A percentile compares a stretch with the other conserved stretches of the same genome.
phyloP scores from a whole-genome alignment of 1,139 yeast species.

The Chernovozyma sophiae-reginae region DNA sequence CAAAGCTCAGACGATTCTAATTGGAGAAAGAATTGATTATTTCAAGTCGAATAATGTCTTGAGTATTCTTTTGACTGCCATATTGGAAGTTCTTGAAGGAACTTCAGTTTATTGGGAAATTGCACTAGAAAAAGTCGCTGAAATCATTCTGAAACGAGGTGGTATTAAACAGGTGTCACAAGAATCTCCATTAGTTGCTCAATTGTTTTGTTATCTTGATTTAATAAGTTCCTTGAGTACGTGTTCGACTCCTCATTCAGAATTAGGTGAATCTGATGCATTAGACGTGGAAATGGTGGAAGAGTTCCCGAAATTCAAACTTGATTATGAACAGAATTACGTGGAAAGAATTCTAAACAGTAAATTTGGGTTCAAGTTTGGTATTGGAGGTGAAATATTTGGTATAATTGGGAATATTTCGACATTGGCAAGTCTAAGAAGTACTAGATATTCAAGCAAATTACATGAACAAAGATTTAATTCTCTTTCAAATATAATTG shows the following conservation, averaged over 20 bases:
- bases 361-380: slow-evolving; percentile 20
- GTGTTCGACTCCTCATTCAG: slow-evolving; percentile 17
- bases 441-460: slow-evolving; percentile 10
- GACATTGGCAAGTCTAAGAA: slow-evolving; percentile 16
- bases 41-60: slow-evolving; percentile 13
- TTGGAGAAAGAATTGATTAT: slow-evolving; percentile 10
- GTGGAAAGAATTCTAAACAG: slow-evolving; percentile 15
- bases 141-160: slow-evolving; percentile 15
- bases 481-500: slow-evolving; percentile 16
- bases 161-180: slow-evolving; percentile 13
- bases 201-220: slow-evolving; percentile 19
- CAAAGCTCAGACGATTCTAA: slow-evolving; percentile 13
- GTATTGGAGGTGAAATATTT: slow-evolving; percentile 19
- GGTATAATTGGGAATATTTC: slow-evolving; percentile 20
- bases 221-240: slow-evolving; percentile 18
- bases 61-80: slow-evolving; percentile 14
- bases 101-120: slow-evolving; percentile 17
- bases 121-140: slow-evolving; percentile 16
- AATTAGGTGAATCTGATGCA: slow-evolving; percentile 3
- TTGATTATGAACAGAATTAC: slow-evolving; percentile 13
- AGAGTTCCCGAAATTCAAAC: background rate
- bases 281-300: background rate
- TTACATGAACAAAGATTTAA: slow-evolving; percentile 15
- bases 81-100: slow-evolving; percentile 19
- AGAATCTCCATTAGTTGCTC: slow-evolving; percentile 16